Percentiles rank a stretch among this genome's conserved stretches.
Conservation (phyloP, 768 basidiomycete genomes). For the Termitomyces sp. region DNA sequence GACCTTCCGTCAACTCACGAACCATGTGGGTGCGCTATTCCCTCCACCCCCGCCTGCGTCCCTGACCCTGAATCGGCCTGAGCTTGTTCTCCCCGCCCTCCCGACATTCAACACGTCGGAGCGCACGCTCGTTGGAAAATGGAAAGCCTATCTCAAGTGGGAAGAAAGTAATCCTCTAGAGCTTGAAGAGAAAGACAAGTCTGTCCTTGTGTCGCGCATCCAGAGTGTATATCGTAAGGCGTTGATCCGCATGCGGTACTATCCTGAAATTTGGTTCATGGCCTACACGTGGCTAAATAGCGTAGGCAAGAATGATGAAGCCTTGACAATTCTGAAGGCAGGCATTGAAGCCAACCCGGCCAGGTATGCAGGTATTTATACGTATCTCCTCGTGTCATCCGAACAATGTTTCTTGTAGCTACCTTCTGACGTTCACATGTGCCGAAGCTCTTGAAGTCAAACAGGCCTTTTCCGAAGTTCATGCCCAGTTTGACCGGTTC, state of each 20-base stretch:
- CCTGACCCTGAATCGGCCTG: constrained; percentile 36
- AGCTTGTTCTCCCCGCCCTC: constrained; percentile 59
- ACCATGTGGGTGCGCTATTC: constrained; percentile 62
- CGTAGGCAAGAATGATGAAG: constrained; percentile 77
- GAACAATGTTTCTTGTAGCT: constrained; percentile 52
- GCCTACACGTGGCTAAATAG: constrained; percentile 78
- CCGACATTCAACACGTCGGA: constrained; percentile 74
- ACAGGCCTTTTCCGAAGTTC: constrained; percentile 59
- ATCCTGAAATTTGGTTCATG: constrained; percentile 96
- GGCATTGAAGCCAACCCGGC: constrained; percentile 86
- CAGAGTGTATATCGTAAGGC: constrained; percentile 86
- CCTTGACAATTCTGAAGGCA: constrained; percentile 68
- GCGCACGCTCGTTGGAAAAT: constrained; percentile 70
- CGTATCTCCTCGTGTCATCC: constrained; percentile 37
- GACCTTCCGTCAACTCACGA: constrained; percentile 73
- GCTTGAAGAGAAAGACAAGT: constrained; percentile 78
- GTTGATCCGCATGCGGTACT: constrained; percentile 88
- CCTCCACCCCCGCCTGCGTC: constrained; percentile 22
- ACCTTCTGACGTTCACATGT: constrained; percentile 86
- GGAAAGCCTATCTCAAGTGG: constrained; percentile 93
- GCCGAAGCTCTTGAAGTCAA: constrained; percentile 65
- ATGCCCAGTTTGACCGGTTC: constrained; percentile 68
- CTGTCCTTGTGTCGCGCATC: constrained; percentile 61
- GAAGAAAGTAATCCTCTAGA: constrained; percentile 93
- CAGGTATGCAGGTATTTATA: constrained; percentile 38